Base-by-base conservation (phyloP, 164 flowering plant species). In the Sextonia rubra region DNA sequence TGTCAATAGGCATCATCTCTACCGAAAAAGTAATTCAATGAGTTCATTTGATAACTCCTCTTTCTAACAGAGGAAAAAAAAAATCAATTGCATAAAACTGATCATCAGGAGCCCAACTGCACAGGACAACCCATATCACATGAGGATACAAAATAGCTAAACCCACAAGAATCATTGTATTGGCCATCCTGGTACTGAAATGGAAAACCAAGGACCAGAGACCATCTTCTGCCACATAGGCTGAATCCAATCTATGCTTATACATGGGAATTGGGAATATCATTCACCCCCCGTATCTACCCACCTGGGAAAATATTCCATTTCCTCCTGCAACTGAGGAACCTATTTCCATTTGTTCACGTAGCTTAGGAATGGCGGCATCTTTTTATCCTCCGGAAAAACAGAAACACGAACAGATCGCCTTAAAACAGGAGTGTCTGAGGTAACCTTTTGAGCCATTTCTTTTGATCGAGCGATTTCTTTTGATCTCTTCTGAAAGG, bases 371-470 rank as follows among this genome's bases (percentile, higher is more conserved):
- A 68, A 74, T 14, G 76, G 58, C 3, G 66, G 71, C 67, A 60
- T 4, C n/a, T 58, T 27, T 30, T 27, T 26, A 25, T 66, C 69
- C 64, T 70, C 70, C 17, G 69, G 77, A 11, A 25, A 73, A 12
- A 64, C 69, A 8, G 65, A 55, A 69, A 75, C 73, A 55, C 77
- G 77, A 30, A 69, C 65, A 18, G 77, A 70, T 64, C 74, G 69
- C 61, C 74, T 64, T 27, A 75, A 44, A 64, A 75, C 70, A 17
- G 73, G 44, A 22, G 77, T 70, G 15, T 75, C 77, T 47, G 52
- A 44, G 23, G 47, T 15, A 22, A 30, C 37, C 29, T 29, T 63
- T 27, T 69, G 69, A 64, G 64, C 69, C 23, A 52, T 65, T 56
- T 70, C 73, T 47, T 37, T 71, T 61, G 61, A 18, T 37, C 44